Evolutionary conservation across 129 eudicot species (phyloP).

Genomic region (Kitagawia praeruptora): DNA sequence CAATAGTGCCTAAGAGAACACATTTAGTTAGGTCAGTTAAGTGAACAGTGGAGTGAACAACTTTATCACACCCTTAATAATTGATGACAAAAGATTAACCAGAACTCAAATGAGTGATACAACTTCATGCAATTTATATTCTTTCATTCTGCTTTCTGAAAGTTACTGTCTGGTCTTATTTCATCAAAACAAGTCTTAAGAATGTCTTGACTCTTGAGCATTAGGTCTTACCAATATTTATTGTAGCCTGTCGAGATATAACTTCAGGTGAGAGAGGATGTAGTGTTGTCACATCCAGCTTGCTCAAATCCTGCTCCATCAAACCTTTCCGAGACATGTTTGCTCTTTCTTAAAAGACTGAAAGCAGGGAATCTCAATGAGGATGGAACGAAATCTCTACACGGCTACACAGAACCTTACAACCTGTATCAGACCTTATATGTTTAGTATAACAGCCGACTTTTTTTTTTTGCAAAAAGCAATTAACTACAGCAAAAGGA

Average conservation of each 20-base stretch:
- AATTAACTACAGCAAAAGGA: not conserved
- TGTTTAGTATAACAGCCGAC: not conserved
- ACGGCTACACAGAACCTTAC: not conserved
- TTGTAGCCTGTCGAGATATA: conserved; percentile 93
- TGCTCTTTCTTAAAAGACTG: conserved; percentile 16
- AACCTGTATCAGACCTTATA: not conserved
- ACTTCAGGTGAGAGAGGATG: conserved; percentile 97
- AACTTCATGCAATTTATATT: not conserved
- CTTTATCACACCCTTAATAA: not conserved
- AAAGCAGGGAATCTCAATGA: not conserved
- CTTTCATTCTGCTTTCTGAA: not conserved
- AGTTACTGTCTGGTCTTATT: not conserved
- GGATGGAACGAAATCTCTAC: not conserved
- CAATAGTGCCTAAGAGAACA: conserved; percentile 66
- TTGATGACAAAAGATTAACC: not conserved
- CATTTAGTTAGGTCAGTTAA: not conserved
- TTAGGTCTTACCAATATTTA: conserved; percentile 56
- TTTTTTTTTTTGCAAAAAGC: not conserved
- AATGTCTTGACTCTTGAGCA: conserved; percentile 3
- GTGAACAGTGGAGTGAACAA: not conserved
- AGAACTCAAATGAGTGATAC: not conserved
- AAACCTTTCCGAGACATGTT: conserved; percentile 75
- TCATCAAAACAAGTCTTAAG: not conserved
- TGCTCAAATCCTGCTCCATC: conserved; percentile 86
- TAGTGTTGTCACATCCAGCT: conserved; percentile 68